Base-by-base conservation (phyloP, 768 basidiomycete species). In the Pilatotrama ljubarskyi region DNA sequence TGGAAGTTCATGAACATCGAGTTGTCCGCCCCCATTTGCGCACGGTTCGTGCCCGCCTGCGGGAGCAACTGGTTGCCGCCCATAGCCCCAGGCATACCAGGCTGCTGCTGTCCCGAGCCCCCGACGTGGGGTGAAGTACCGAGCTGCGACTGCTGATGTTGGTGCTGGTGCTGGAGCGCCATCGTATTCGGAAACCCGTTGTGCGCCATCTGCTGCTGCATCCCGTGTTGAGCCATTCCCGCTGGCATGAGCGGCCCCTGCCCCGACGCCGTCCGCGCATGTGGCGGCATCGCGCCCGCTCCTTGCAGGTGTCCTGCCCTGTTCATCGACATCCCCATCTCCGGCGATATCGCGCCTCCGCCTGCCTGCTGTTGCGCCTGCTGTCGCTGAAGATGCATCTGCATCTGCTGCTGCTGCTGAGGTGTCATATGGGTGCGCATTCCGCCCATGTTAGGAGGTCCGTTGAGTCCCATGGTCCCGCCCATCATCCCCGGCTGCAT, bases 241-340 rank as follows among this genome's bases (percentile, higher is more conserved):
- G 60, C 76, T 60, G 73, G 76, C 81, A 87, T 84, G 41, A 84
- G 73, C 65, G 77, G 80, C 32, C 77, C 69, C 63, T 75, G 76
- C 9, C 78, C 70, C 6, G 84, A 77, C 26, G 76, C 66, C 10
- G 81, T 67, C 44, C 85, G 79, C 18, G 75, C 62, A 66, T 76
- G 76, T 62, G 77, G 78, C 38, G 77, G 75, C 66, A 81, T 76
- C 10, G 74, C 75, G 15, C 75, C 71, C 66, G 75, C 75, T 25
- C 67, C 66, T 51, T 64, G 64, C 58, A 66, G 59, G 15, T 62
- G 64, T 43, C 53, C 70, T 51, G 71, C 70, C 67, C 77, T 73
- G 49, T 70, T 75, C 69, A 80, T 75, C 62, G 55, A 59, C 64
- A 77, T 68, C 25, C 70, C 52, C 69, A 80, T 74, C 38, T 81